Conservation (phyloP, 768 basidiomycete species). For the Lactifluus subvellereus region DNA sequence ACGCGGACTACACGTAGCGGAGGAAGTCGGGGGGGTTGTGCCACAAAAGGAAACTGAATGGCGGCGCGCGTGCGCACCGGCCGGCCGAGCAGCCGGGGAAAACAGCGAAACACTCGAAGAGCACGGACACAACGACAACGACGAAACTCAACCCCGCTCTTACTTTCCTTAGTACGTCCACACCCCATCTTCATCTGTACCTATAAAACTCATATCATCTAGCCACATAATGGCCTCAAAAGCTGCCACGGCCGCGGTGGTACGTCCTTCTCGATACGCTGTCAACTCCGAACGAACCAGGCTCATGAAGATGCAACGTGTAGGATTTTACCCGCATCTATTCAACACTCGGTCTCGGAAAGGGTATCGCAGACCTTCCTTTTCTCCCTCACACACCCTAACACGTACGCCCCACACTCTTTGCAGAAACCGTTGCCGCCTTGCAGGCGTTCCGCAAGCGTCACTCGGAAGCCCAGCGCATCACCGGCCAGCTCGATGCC, state of each 20-base stretch:
- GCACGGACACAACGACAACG: background rate
- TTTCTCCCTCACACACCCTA: background rate
- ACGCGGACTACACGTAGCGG: background rate
- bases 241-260: constrained; percentile 61
- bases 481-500: constrained; percentile 53
- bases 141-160: background rate
- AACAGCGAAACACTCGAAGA: background rate
- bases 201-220: background rate
- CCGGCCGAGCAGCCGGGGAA: background rate
- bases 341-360: constrained; percentile 75
- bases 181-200: background rate
- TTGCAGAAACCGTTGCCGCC: constrained; percentile 77
- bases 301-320: constrained; percentile 8
- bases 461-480: constrained; percentile 79
- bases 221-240: constrained; percentile 54
- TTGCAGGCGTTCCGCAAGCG: constrained; percentile 97
- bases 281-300: constrained; percentile 11
- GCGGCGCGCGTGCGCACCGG: background rate
- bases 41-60: background rate
- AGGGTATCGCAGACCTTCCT: constrained; percentile 46
- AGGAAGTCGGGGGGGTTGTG: background rate
- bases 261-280: constrained; percentile 24
- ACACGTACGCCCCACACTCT: background rate
- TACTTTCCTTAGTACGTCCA: constrained; percentile 6
- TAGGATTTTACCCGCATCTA: constrained; percentile 85